Percentiles rank a stretch among this genome's conserved stretches.
These are phyloP conservation scores for Xenoacremonium recifei DNA, from an alignment of 2,329 filamentous ascomycete genomes.

Conservation along the genomic window DNA sequence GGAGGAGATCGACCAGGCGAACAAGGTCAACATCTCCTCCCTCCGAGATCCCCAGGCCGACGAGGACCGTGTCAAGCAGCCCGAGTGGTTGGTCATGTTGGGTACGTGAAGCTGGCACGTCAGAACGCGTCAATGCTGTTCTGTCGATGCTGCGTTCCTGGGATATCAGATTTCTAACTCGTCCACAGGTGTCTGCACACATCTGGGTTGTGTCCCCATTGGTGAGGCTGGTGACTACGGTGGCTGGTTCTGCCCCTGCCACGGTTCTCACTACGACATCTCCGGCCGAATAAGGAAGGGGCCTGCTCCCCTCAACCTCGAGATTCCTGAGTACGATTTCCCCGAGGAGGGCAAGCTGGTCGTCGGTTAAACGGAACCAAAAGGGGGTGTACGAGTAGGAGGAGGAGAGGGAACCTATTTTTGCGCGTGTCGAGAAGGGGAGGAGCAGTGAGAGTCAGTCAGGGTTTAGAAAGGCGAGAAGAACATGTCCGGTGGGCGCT, in stretches of 20 bases:
- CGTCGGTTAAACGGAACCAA: slow-evolving; percentile 73
- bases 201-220: slow-evolving; percentile 98
- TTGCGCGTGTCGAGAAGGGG: background rate
- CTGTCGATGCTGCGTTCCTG: no score
- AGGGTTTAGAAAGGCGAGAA: slow-evolving; percentile 19
- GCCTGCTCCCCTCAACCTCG: slow-evolving; percentile 94
- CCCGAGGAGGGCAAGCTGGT: slow-evolving; percentile 83
- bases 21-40: slow-evolving; percentile 76
- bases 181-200: slow-evolving; percentile 88
- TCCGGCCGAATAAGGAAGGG: slow-evolving; percentile 97
- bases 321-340: slow-evolving; percentile 92
- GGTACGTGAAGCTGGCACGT: slow-evolving; percentile 51
- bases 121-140: background rate
- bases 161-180: no score
- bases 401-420: background rate
- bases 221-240: slow-evolving; percentile 97
- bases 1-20: slow-evolving; percentile 91
- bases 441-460: slow-evolving; percentile 15
- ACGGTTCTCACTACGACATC: slow-evolving; percentile 99
- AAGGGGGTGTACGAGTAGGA: slow-evolving; percentile 28
- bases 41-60: slow-evolving; percentile 92
- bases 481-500: slow-evolving; percentile 20
- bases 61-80: slow-evolving; percentile 92
- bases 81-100: slow-evolving; percentile 98
- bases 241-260: slow-evolving; percentile 99